Evolutionary conservation across 2,329 filamentous ascomycete species (phyloP).

Genomic region (Fonsecaea erecta): DNA sequence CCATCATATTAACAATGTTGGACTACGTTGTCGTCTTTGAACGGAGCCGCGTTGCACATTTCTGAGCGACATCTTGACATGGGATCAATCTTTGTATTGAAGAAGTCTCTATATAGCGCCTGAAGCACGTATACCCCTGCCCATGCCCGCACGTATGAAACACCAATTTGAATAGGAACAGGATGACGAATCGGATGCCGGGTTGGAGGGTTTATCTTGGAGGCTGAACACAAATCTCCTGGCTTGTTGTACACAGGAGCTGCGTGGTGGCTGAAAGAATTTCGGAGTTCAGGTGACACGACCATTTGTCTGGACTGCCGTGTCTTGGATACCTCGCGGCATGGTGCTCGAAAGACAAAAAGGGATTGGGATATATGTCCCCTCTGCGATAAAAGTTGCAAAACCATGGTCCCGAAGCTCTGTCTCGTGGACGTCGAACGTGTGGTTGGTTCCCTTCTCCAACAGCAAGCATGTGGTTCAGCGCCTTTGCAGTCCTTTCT

Average conservation of each 20-base stretch:
- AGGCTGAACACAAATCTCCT: background rate
- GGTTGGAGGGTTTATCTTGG: background rate
- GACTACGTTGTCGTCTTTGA: background rate
- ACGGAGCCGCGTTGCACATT: background rate
- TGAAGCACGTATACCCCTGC: slow-evolving; percentile 14
- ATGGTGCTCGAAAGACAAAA: background rate
- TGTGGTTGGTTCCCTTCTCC: background rate
- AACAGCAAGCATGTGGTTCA: background rate
- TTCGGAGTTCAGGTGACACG: slow-evolving; percentile 8
- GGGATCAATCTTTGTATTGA: background rate
- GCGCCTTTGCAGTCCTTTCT: background rate
- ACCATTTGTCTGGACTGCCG: background rate
- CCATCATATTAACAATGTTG: background rate
- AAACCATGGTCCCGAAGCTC: background rate
- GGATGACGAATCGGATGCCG: background rate
- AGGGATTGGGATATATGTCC: background rate
- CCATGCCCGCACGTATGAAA: slow-evolving; percentile 7
- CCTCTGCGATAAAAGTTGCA: background rate
- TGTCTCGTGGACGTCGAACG: background rate
- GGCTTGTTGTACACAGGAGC: background rate
- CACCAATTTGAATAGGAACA: background rate
- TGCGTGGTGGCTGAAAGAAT: background rate
- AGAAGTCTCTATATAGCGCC: slow-evolving; percentile 3
- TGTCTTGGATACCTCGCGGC: slow-evolving; percentile 6
- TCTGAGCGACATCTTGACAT: background rate